Percentiles rank a stretch among this genome's conserved stretches.
Conservation (phyloP, 768 basidiomycete genomes). For the Tubosaeta sp. region DNA sequence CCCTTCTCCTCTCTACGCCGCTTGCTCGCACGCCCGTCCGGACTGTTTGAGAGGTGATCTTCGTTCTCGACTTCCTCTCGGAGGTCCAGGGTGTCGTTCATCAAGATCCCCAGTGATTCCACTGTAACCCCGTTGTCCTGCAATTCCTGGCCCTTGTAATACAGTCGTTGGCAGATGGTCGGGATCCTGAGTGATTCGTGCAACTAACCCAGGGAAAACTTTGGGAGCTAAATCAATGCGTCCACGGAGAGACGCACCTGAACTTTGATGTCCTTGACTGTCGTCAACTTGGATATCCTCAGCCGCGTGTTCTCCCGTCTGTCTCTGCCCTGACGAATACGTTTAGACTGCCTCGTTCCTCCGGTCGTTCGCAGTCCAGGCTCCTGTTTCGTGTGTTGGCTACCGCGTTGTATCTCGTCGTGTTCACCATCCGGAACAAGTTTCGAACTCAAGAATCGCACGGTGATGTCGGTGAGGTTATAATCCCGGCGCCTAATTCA, state of each 20-base stretch:
- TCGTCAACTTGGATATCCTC: conserved; percentile 57
- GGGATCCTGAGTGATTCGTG: conserved; percentile 62
- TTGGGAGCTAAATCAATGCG: not conserved
- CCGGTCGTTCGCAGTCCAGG: conserved; percentile 35
- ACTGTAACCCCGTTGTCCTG: conserved; percentile 51
- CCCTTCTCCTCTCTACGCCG: conserved; percentile 56
- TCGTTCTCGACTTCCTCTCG: conserved; percentile 58
- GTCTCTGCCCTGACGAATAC: conserved; percentile 57
- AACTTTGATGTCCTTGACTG: conserved; percentile 76
- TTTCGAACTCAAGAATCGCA: conserved; percentile 41
- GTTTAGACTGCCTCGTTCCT: conserved; percentile 63
- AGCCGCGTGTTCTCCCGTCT: conserved; percentile 48
- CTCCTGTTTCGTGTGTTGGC: conserved; percentile 28
- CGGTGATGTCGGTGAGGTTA: conserved; percentile 55
- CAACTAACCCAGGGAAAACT: conserved; percentile 38
- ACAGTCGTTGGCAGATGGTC: conserved; percentile 72
- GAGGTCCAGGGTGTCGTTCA: conserved; percentile 64
- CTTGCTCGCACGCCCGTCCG: conserved; percentile 39
- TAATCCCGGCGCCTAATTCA: conserved; percentile 40
- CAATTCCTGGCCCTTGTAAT: conserved; percentile 58
- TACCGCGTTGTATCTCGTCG: conserved; percentile 24
- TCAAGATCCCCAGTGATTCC: conserved; percentile 53
- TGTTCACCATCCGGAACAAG: conserved; percentile 30
- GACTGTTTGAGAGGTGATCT: conserved; percentile 49
- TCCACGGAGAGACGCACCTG: conserved; percentile 42